Evolutionary conservation across 768 basidiomycete species (phyloP).

Genomic region (Tubosaeta brunneosetosa): DNA sequence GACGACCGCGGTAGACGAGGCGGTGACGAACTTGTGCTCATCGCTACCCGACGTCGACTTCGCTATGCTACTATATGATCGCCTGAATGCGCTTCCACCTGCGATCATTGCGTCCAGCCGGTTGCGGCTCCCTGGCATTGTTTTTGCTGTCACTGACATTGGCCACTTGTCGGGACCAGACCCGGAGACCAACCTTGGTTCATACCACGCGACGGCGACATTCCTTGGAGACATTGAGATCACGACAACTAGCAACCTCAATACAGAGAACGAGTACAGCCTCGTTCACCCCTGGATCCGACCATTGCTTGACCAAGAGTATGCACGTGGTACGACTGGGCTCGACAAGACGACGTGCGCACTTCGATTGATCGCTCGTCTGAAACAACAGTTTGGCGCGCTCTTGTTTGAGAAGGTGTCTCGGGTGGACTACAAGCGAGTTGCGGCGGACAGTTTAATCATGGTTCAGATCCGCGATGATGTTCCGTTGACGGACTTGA

Average conservation of each 20-base stretch:
- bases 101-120: not conserved
- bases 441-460: not conserved
- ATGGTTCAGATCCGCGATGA: not conserved
- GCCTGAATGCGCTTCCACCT: not conserved
- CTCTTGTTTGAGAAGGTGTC: not conserved
- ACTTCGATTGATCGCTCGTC: too few relatives aligned
- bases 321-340: too few relatives aligned
- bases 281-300: too few relatives aligned
- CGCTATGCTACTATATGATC: not conserved
- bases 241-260: too few relatives aligned
- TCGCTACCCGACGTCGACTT: not conserved
- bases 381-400: not conserved
- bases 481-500: not conserved
- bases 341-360: too few relatives aligned
- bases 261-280: too few relatives aligned
- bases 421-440: not conserved
- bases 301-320: too few relatives aligned
- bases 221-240: too few relatives aligned
- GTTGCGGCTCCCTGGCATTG: not conserved
- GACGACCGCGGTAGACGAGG: not conserved
- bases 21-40: not conserved
- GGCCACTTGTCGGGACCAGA: too few relatives aligned
- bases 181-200: too few relatives aligned
- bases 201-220: too few relatives aligned
- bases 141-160: not conserved